Conservation (phyloP, 2,329 filamentous ascomycete species). For the Colletotrichum gloeosporioides region DNA sequence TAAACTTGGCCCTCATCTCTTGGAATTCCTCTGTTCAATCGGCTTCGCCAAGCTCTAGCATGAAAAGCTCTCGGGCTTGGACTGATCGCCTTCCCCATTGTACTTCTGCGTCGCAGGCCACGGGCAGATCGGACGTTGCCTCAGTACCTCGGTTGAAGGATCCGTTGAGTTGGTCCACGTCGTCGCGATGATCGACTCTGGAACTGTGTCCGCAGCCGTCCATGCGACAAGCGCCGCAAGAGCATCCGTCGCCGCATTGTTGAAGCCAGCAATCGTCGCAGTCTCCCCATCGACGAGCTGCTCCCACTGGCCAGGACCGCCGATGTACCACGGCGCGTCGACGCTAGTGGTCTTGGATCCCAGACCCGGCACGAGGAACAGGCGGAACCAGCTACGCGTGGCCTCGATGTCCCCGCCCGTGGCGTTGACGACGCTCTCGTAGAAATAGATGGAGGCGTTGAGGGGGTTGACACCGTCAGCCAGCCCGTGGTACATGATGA, state of each 20-base stretch:
- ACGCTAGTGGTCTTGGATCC: conserved; percentile 40
- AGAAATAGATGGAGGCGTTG: conserved; percentile 39
- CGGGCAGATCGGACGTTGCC: conserved; percentile 51
- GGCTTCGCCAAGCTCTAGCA: neutral
- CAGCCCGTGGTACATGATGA: conserved; percentile 49
- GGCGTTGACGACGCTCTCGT: conserved; percentile 42
- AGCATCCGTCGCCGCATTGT: conserved; percentile 39
- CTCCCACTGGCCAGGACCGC: conserved; percentile 30
- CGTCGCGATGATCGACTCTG: conserved; percentile 39
- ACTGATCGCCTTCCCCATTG: neutral
- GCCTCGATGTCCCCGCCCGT: conserved; percentile 33
- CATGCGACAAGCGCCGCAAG: conserved; percentile 43
- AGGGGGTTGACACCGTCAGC: conserved; percentile 43
- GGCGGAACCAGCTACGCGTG: conserved; percentile 53
- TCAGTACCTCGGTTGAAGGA: conserved; percentile 40
- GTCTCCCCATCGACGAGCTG: neutral
- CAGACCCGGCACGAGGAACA: conserved; percentile 57
- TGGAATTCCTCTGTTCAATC: neutral
- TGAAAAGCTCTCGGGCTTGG: neutral
- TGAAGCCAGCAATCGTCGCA: conserved; percentile 38
- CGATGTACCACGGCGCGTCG: conserved; percentile 48
- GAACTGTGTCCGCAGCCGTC: conserved; percentile 36
- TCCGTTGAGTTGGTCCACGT: conserved; percentile 33
- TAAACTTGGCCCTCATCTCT: neutral
- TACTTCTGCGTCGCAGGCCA: conserved; percentile 29